These are phyloP conservation scores for Platanthera guangdongensis DNA, from an alignment of 106 monocot species.

Conservation along the genomic window DNA sequence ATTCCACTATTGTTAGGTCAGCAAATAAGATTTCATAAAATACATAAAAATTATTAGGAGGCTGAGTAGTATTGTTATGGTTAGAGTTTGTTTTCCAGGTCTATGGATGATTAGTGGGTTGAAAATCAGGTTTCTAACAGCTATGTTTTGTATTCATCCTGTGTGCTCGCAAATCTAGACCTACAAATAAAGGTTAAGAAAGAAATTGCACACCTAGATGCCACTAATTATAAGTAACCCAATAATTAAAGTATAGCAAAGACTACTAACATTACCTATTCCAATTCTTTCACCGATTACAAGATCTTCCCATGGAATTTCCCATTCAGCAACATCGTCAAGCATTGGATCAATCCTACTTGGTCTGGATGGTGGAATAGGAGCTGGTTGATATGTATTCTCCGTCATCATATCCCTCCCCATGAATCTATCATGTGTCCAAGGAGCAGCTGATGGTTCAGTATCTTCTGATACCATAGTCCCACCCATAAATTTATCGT, in stretches of 20 bases:
- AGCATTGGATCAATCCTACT: slow-evolving; percentile 68
- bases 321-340: slow-evolving; percentile 86
- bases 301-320: slow-evolving; percentile 95
- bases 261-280: slow-evolving; percentile 52
- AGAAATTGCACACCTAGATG: not conserved
- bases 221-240: not conserved
- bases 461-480: slow-evolving; percentile 8
- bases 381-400: slow-evolving; percentile 23
- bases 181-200: not conserved
- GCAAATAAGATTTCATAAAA: not conserved
- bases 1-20: no score
- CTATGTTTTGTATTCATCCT: not conserved
- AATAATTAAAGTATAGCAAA: not conserved
- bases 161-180: not conserved
- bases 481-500: slow-evolving; percentile 10
- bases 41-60: not conserved
- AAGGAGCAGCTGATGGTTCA: slow-evolving; percentile 5
- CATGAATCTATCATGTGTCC: slow-evolving; percentile 32
- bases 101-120: not conserved
- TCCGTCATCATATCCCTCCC: slow-evolving; percentile 21
- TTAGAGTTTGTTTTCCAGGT: not conserved
- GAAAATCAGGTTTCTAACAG: not conserved
- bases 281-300: slow-evolving; percentile 98
- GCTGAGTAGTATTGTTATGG: not conserved
- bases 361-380: slow-evolving; percentile 14